Percentiles rank a stretch among this genome's conserved stretches.
Evolutionary conservation across 73 alveolate species (phyloP).

Genomic region (Stentor roeselii): DNA sequence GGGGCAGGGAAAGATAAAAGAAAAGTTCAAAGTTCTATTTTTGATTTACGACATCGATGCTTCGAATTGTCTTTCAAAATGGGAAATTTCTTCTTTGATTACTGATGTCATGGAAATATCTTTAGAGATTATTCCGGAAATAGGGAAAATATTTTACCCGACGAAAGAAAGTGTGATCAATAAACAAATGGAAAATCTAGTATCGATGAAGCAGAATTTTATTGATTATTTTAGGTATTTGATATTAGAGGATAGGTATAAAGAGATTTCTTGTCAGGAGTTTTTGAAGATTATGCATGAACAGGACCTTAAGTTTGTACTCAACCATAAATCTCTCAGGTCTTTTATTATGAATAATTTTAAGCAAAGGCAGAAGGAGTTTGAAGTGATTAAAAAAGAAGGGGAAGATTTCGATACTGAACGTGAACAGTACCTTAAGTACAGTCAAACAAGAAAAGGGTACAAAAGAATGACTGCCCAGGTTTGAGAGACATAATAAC

Average conservation of each 20-base stretch:
- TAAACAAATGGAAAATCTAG: not conserved
- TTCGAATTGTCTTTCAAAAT: not conserved
- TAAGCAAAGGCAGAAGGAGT: no score
- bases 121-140: not conserved
- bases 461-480: no score
- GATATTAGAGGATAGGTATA: not conserved
- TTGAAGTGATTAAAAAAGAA: no score
- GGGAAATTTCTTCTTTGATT: not conserved
- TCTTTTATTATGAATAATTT: not conserved
- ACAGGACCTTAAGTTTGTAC: not conserved
- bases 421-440: no score
- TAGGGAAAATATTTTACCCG: not conserved
- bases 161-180: not conserved
- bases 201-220: not conserved
- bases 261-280: not conserved
- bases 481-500: no score
- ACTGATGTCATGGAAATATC: not conserved
- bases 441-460: no score
- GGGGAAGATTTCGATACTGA: no score
- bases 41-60: not conserved
- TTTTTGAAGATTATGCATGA: not conserved
- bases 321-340: not conserved
- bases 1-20: not conserved
- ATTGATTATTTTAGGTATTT: conserved; percentile 5
- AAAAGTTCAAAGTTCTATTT: not conserved